A percentile compares a stretch with the other conserved stretches of the same genome.
These are phyloP conservation scores for Gossypium rotundifolium DNA, from an alignment of 345 rosid species.

Conservation along the genomic window DNA sequence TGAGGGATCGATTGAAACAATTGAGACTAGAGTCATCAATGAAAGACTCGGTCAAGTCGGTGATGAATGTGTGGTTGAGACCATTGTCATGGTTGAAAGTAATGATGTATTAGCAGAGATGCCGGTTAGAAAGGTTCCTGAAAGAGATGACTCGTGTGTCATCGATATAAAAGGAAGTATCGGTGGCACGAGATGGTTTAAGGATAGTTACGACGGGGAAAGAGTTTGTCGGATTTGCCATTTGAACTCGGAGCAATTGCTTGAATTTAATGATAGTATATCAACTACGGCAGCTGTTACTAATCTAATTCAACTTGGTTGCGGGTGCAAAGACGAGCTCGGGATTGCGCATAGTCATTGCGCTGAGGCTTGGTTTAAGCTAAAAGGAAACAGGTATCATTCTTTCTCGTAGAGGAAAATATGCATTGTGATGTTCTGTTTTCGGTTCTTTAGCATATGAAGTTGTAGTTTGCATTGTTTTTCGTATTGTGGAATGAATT, in stretches of 20 bases:
- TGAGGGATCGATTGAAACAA: slow-evolving; percentile 14
- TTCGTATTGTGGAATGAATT: neutral
- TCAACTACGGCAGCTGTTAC: slow-evolving; percentile 12
- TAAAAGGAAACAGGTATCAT: slow-evolving; percentile 79
- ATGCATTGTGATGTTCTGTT: neutral
- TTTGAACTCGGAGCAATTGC: slow-evolving; percentile 53
- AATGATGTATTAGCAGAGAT: slow-evolving; percentile 16
- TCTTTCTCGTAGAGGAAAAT: neutral
- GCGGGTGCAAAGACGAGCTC: slow-evolving; percentile 92
- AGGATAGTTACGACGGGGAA: slow-evolving; percentile 40
- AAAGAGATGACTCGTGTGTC: slow-evolving; percentile 29
- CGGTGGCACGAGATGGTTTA: slow-evolving; percentile 20
- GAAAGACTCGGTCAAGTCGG: slow-evolving; percentile 18
- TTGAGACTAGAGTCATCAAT: slow-evolving; percentile 4
- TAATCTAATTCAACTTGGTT: slow-evolving; percentile 72
- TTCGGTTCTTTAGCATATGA: neutral
- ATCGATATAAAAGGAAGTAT: slow-evolving; percentile 35
- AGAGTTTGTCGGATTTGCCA: slow-evolving; percentile 85
- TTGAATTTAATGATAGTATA: slow-evolving; percentile 18
- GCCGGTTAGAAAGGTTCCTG: slow-evolving; percentile 22
- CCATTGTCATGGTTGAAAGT: slow-evolving; percentile 18
- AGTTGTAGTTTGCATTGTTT: neutral
- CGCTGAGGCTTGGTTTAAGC: slow-evolving; percentile 93
- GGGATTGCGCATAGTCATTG: slow-evolving; percentile 71
- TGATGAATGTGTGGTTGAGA: slow-evolving; percentile 23